phyloP scores from a whole-genome alignment of 768 basidiomycete genomes.

The Amanita brunnescens region DNA sequence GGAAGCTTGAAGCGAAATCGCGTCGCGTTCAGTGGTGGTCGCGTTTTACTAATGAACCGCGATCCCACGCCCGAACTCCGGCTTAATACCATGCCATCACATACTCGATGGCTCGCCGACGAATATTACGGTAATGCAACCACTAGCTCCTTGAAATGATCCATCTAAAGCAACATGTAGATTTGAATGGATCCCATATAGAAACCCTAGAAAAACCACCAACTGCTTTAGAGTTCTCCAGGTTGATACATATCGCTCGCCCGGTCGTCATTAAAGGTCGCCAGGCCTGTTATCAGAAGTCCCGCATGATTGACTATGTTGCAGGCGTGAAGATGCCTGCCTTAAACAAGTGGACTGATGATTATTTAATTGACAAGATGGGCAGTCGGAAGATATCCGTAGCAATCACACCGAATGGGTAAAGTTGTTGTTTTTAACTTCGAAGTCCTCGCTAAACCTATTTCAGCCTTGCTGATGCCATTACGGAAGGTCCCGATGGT shows the following conservation, averaged over 20 bases:
- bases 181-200: conserved; percentile 18
- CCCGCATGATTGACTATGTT: not conserved
- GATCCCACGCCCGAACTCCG: not conserved
- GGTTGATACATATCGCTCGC: conserved; percentile 57
- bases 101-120: conserved; percentile 22
- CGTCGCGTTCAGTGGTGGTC: not conserved
- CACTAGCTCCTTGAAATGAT: not conserved
- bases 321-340: conserved; percentile 44
- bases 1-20: not conserved
- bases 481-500: conserved; percentile 44
- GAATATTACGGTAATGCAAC: conserved; percentile 32
- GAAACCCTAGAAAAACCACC: conserved; percentile 48
- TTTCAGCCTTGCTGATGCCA: conserved; percentile 66
- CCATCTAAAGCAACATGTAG: not conserved
- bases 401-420: conserved; percentile 84
- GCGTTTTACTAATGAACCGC: not conserved
- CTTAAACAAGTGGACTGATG: conserved; percentile 52
- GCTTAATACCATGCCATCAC: not conserved
- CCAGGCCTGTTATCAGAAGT: not conserved
- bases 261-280: conserved; percentile 69
- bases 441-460: not conserved
- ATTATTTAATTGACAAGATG: conserved; percentile 52
- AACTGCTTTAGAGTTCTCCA: conserved; percentile 58
- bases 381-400: conserved; percentile 52
- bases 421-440: conserved; percentile 12